These are phyloP conservation scores for Tephrocybe sp. DNA, from an alignment of 768 basidiomycete genomes.

Conservation along the genomic window DNA sequence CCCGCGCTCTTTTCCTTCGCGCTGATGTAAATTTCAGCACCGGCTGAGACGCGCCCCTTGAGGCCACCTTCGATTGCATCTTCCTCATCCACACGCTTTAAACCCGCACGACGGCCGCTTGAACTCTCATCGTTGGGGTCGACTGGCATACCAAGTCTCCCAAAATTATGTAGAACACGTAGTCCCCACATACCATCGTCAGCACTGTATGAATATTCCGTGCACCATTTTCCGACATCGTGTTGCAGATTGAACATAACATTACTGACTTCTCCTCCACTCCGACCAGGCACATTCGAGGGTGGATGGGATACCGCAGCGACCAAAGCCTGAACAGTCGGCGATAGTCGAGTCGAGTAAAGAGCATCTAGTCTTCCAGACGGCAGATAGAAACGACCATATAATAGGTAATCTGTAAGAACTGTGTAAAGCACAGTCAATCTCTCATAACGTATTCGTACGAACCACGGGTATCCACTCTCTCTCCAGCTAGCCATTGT, in stretches of 20 bases:
- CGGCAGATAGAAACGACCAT: slow-evolving; percentile 89
- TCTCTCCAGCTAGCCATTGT: slow-evolving; percentile 78
- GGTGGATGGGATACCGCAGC: slow-evolving; percentile 84
- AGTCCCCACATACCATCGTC: slow-evolving; percentile 94
- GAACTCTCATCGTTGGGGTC: slow-evolving; percentile 29
- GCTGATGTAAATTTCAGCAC: slow-evolving; percentile 92
- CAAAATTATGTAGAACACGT: slow-evolving; percentile 89
- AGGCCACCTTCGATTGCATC: slow-evolving; percentile 90
- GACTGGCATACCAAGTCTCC: slow-evolving; percentile 50
- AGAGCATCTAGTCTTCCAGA: slow-evolving; percentile 86
- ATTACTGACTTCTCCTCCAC: slow-evolving; percentile 59
- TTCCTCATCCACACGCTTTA: slow-evolving; percentile 91
- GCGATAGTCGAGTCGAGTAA: slow-evolving; percentile 76
- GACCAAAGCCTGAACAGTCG: slow-evolving; percentile 78
- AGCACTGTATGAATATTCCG: slow-evolving; percentile 92
- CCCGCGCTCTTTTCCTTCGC: slow-evolving; percentile 92
- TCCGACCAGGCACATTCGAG: slow-evolving; percentile 42
- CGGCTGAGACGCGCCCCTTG: slow-evolving; percentile 86
- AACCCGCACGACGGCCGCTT: slow-evolving; percentile 28
- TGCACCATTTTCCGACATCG: slow-evolving; percentile 88
- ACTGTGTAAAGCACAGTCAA: slow-evolving; percentile 10
- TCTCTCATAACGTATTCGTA: slow-evolving; percentile 13
- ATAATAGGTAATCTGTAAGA: slow-evolving; percentile 81
- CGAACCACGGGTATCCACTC: slow-evolving; percentile 74
- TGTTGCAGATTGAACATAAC: slow-evolving; percentile 86